phyloP scores from a whole-genome alignment of 371 early-diverging fungal species.

The Mucor velutinosus region DNA sequence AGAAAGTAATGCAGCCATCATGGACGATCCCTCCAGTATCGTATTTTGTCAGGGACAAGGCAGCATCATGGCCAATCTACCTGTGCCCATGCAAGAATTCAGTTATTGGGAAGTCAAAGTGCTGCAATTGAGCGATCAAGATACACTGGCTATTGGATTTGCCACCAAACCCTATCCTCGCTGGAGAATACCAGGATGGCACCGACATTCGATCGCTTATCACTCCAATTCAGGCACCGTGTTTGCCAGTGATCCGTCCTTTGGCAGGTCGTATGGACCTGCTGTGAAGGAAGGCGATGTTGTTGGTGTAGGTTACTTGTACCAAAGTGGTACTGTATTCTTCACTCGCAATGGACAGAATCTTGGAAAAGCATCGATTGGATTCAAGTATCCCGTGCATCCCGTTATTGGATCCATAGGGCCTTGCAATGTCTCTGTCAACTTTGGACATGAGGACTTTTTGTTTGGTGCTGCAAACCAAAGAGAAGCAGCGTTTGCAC shows the following conservation, averaged over 20 bases:
- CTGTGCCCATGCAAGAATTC: constrained; percentile 68
- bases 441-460: constrained; percentile 55
- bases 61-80: constrained; percentile 74
- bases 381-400: constrained; percentile 50
- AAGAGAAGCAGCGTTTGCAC: constrained; percentile 72
- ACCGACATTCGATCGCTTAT: constrained; percentile 73
- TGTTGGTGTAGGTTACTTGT: constrained; percentile 70
- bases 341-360: constrained; percentile 75
- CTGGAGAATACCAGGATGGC: constrained; percentile 60
- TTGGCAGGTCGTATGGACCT: constrained; percentile 62
- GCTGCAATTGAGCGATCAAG: constrained; percentile 42
- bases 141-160: constrained; percentile 57
- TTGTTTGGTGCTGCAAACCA: constrained; percentile 60
- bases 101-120: constrained; percentile 74
- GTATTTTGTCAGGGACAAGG: constrained; percentile 71
- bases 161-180: constrained; percentile 66
- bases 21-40: constrained; percentile 68
- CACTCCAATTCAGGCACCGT: constrained; percentile 55
- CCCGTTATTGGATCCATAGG: constrained; percentile 59
- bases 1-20: constrained; percentile 62
- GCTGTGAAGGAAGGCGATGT: constrained; percentile 68
- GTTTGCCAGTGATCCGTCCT: constrained; percentile 64
- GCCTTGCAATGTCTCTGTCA: constrained; percentile 55
- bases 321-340: constrained; percentile 66
- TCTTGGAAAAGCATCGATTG: constrained; percentile 54